Base-by-base conservation (phyloP, 2,329 filamentous ascomycete species). In the Plenodomus biglobosus region DNA sequence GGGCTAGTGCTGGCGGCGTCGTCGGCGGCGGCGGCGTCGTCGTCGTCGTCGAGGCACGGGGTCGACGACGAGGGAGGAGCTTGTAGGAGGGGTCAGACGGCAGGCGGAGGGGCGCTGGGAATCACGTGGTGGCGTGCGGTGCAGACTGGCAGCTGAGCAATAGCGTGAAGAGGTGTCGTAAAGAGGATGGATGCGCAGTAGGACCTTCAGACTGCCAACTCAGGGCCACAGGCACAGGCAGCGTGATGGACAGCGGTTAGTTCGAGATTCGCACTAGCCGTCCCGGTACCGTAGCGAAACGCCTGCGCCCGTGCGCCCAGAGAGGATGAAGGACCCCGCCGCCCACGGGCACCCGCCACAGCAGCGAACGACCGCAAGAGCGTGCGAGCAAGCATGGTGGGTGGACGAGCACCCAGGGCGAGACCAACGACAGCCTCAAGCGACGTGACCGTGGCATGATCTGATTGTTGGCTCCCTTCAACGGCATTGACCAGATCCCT, bases 1-100 rank as follows among this genome's bases (percentile, higher is more conserved):
- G 13, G 27, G 27, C 59, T 61, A 57, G 61, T 61, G 61, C 53
- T 58, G 58, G 58, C 53, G 56, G 55, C 60, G n/a, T n/a, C n/a
- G n/a, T n/a, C n/a, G n/a, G n/a, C n/a, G n/a, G n/a, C n/a, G n/a
- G n/a, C n/a, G n/a, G n/a, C n/a, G n/a, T n/a, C n/a, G 52, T 47
- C 55, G 55, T 44, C 44, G 27, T 32, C 22, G 5, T 24, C 22
- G 27, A 10, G 7, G 27, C 27, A 32, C 27, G 27, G 27, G 55
- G 60, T 53, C 48, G 52, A 56, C 50, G 51, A 57, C n/a, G 54
- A 56, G 56, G 50, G 50, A 53, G 47, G 50, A 58, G 62, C 57
- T 56, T 44, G 57, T 46, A 53, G 54, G 48, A 54, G 59, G 50
- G 53, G 48, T 46, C 49, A 55, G 53, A 52, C 45, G 55, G 55